Evolutionary conservation across 768 basidiomycete genomes (phyloP), one percentile per base, ranked within the genome.

Genomic region (Suillus hirtellus): DNA sequence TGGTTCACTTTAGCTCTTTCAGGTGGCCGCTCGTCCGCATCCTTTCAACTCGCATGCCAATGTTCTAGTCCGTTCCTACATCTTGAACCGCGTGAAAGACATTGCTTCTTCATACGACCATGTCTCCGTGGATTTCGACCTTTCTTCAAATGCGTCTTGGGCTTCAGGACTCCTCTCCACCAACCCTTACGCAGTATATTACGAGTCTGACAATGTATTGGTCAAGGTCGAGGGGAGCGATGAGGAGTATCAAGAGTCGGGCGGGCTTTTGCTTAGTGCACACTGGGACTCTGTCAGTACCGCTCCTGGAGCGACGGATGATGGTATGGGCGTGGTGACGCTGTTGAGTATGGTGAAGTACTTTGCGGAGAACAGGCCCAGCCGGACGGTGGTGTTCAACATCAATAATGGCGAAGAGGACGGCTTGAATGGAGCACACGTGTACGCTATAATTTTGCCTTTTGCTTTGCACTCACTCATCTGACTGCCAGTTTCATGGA

Each of bases 351-450:
- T 94, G 67, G 76, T 90, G 42, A 76, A 85, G 46, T 82, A 85
- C 65, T 78, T 86, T 60, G 78, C 80, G 0, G 73, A 76, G 61
- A 77, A 86, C 46, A 77, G 80, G 8, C 84, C 84, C 1, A 74
- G 76, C 47, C 80, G 86, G 44, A 90, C 89, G 0, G 87, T 88
- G 7, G 75, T 95, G 4, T 92, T 94, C 79, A 92, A 93, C 68
- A 83, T 92, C 72, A 95, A 95, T 72, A 93, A 94, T 64, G 92
- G 89, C 1, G 93, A 94, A 70, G 92, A 95, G 68, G 86, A 91
- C 71, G 84, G 86, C 40, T 72, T 93, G 66, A 82, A 88, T 64
- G 92, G 92, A 27, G 88, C 91, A 9, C 86, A 87, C 69, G 78
- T 81, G 84, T 91, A 72, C 66, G 79, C 73, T 58, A 59, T 61